Conservation (phyloP, 305 asterid species). For the Fraxinus sp. region DNA sequence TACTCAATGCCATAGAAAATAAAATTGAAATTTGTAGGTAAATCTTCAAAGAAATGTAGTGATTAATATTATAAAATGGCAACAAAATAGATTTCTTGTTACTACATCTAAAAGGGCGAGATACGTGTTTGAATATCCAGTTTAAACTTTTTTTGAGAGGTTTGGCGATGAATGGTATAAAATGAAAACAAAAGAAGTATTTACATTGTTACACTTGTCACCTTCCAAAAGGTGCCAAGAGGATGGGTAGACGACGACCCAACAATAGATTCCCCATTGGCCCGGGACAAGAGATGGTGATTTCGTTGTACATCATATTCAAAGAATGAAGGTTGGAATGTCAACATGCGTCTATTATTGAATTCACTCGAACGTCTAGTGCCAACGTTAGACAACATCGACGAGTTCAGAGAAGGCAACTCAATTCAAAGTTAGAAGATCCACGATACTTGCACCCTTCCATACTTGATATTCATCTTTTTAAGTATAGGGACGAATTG, state of each 20-base stretch:
- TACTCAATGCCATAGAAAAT: background rate
- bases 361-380: too few relatives aligned
- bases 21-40: background rate
- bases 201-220: background rate
- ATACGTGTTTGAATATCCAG: background rate
- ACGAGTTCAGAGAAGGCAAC: background rate
- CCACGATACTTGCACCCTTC: background rate
- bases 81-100: background rate
- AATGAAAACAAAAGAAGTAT: background rate
- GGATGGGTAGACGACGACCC: background rate
- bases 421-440: background rate
- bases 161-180: background rate
- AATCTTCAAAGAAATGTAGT: background rate
- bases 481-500: background rate
- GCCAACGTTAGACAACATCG: background rate
- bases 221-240: background rate
- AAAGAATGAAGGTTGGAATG: too few relatives aligned
- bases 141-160: background rate
- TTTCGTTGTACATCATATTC: background rate
- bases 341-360: too few relatives aligned
- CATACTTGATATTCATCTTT: background rate
- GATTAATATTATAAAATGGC: background rate
- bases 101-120: background rate
- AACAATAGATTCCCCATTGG: background rate
- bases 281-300: background rate